Conservation (phyloP, 2,329 filamentous ascomycete genomes). For the Clonostachys rosea region DNA sequence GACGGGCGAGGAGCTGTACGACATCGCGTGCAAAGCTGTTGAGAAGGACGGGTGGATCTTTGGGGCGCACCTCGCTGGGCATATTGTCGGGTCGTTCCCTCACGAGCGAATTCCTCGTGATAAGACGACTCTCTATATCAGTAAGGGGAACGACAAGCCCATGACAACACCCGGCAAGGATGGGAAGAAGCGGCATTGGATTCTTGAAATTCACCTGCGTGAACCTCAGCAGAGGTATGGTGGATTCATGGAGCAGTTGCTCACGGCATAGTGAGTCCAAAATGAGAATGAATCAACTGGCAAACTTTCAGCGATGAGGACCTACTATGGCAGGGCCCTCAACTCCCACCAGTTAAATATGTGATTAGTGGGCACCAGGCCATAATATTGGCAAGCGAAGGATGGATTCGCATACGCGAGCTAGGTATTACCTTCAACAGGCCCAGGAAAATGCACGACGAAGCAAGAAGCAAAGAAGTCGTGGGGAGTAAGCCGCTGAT, state of each 20-base stretch:
- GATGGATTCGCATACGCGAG: too few species aligned
- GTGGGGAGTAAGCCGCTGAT: too few species aligned
- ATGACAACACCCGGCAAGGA: constrained; percentile 32
- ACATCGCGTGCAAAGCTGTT: constrained; percentile 31
- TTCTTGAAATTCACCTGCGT: constrained; percentile 41
- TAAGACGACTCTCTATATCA: constrained; percentile 36
- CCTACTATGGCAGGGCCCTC: too few species aligned
- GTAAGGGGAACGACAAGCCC: constrained; percentile 30
- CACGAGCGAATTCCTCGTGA: constrained; percentile 46
- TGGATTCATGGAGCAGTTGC: constrained; percentile 36
- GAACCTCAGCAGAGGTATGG: constrained; percentile 28
- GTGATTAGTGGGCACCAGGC: too few species aligned
- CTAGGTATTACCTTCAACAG: too few species aligned
- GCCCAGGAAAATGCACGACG: too few species aligned
- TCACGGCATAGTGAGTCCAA: constrained; percentile 10
- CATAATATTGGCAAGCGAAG: too few species aligned
- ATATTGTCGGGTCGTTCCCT: constrained; percentile 44
- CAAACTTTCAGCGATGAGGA: too few species aligned
- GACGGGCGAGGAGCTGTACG: constrained; percentile 41
- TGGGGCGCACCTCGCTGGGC: constrained; percentile 37
- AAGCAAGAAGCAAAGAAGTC: too few species aligned
- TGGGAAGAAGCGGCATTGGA: constrained; percentile 40
- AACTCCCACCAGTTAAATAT: too few species aligned
- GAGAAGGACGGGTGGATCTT: constrained; percentile 34
- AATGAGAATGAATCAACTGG: too few species aligned